Base-by-base conservation (phyloP, 73 alveolate species). In the Paramecium pentaurelia region DNA sequence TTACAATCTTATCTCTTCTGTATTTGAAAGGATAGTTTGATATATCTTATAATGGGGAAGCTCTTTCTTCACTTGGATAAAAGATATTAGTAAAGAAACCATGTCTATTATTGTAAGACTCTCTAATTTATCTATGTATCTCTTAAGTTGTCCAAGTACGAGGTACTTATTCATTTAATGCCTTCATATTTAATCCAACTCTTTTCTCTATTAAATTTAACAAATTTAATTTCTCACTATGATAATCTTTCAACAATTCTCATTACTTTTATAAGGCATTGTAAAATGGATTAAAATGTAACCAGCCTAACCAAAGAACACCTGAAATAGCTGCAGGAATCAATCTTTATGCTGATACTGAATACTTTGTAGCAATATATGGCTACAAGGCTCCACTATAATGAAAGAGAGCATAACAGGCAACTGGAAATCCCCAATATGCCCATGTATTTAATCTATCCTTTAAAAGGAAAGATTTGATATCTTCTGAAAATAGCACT, bases 11-110 rank as follows among this genome's bases (percentile, higher is more conserved):
- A 14, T 71, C 92, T 60, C 88, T 89, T 47, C 88, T 30, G 47
- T 45, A 36, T 14, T 71, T 89, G 47, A 71, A 71, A 8, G 92
- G 91, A 64, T 42, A 88, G 47, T 70, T 22, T 28, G 64, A 27
- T 12, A 70, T 36, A 71, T 88, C 94, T 10, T 59, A 77, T 71
- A 71, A 60, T 71, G 94, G 94, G 18, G 86, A 34, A 71, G 94
- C 86, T 38, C 73, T 27, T 36, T 88, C 86, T 71, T 88, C 86
- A 40, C 59, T 58, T 25, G 91, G 91, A 12, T 88, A 71, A 49
- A 88, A 75, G 9, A 88, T 64, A 37, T 83, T 83, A 16, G 60
- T 83, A 25, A 71, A 71, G 30, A 71, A 54, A 25, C 85, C 94
- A 54, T 88, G 59, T 71, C 91, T 88, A 22, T 71, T 32, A 45